Conservation (phyloP, 2,329 filamentous ascomycete genomes). For the Aaosphaeria arxii region DNA sequence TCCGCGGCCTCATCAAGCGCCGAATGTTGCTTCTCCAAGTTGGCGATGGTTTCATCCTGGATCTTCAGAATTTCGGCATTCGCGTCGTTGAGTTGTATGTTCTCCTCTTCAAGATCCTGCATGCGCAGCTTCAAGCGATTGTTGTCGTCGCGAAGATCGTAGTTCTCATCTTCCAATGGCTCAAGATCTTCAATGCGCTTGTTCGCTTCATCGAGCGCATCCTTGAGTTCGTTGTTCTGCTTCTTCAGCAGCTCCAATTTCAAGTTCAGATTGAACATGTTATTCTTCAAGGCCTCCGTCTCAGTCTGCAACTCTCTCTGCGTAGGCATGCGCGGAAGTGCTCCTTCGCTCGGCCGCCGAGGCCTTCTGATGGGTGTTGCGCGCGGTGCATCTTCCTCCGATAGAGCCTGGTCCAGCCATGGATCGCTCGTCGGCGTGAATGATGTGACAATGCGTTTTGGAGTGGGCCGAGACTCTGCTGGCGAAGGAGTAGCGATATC, state of each 20-base stretch:
- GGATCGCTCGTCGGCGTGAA: slow-evolving; percentile 23
- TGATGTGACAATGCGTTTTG: slow-evolving; percentile 11
- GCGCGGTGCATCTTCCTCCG: slow-evolving; percentile 15
- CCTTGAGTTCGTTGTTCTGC: slow-evolving; percentile 27
- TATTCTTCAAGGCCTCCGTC: slow-evolving; percentile 21
- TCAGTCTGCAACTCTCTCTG: slow-evolving; percentile 27
- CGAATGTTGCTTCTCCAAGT: slow-evolving; percentile 22
- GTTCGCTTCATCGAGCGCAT: slow-evolving; percentile 19
- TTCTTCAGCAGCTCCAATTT: slow-evolving; percentile 28
- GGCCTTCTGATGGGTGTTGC: slow-evolving; percentile 17
- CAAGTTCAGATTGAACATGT: slow-evolving; percentile 28
- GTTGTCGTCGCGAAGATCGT: slow-evolving; percentile 24
- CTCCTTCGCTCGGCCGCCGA: slow-evolving; percentile 22
- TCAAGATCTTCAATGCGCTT: slow-evolving; percentile 25
- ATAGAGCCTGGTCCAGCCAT: slow-evolving; percentile 25
- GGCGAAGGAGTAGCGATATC: slow-evolving; percentile 16
- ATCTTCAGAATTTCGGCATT: slow-evolving; percentile 21
- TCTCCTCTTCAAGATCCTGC: slow-evolving; percentile 15
- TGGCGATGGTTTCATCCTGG: slow-evolving; percentile 22
- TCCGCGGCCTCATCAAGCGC: slow-evolving; percentile 33
- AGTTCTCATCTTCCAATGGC: slow-evolving; percentile 20
- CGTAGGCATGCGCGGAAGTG: slow-evolving; percentile 21
- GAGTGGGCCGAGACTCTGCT: slow-evolving; percentile 6
- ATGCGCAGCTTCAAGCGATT: slow-evolving; percentile 15
- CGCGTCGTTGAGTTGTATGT: slow-evolving; percentile 9